Conservation (phyloP, 2,329 filamentous ascomycete genomes). For the Nigrograna mackinnonii region DNA sequence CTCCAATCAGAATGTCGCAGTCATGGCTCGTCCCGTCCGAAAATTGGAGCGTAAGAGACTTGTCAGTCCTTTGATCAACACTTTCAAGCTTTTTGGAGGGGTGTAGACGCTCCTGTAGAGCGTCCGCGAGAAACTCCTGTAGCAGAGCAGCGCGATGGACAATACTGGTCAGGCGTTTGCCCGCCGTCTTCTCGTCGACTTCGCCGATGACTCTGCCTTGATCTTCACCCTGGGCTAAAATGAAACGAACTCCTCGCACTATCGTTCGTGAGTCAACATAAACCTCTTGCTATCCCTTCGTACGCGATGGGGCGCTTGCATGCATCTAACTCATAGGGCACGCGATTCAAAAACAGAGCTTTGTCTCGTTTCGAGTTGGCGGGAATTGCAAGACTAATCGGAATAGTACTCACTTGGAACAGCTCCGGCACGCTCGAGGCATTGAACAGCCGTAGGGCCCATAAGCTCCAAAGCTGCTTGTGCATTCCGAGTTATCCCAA, state of each 20-base stretch:
- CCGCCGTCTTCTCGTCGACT: not conserved
- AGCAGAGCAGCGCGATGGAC: not conserved
- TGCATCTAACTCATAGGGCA: no score
- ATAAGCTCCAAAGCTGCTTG: conserved; percentile 1
- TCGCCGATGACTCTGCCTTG: not conserved
- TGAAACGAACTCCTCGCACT: not conserved
- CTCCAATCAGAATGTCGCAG: not conserved
- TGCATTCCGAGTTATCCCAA: conserved; percentile 44
- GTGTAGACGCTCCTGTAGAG: not conserved
- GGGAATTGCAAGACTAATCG: not conserved
- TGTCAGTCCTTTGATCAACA: not conserved
- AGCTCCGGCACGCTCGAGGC: conserved; percentile 3
- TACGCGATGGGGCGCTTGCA: no score
- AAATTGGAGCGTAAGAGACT: not conserved
- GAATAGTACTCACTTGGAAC: conserved; percentile 2
- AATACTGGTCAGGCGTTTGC: not conserved
- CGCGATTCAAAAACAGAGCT: no score
- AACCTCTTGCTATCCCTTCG: not conserved
- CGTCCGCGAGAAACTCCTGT: not conserved
- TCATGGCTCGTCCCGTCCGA: not conserved
- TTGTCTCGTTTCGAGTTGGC: not conserved
- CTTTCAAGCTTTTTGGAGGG: not conserved
- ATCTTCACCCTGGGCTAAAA: not conserved
- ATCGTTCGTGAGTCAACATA: not conserved
- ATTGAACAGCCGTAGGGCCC: not conserved